Evolutionary conservation across 768 basidiomycete genomes (phyloP).

Genomic region (Collybia nuda): DNA sequence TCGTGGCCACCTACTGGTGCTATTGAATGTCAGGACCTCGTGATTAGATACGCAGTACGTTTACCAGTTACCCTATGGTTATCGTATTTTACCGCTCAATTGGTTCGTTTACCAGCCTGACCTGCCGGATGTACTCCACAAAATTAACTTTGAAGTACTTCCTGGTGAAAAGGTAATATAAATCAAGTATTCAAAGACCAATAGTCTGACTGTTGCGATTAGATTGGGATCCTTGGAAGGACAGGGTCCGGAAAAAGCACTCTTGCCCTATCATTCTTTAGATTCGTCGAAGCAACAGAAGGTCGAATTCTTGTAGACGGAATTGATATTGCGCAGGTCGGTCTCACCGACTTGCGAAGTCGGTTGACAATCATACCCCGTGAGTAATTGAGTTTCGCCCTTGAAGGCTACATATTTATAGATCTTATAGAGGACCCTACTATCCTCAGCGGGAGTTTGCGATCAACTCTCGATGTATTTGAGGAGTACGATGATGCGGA

Average conservation of each 20-base stretch:
- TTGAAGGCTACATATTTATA: not conserved
- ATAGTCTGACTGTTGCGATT: not conserved
- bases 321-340: conserved; percentile 77
- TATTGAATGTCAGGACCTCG: conserved; percentile 71
- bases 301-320: conserved; percentile 77
- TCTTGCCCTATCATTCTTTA: conserved; percentile 75
- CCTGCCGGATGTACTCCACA: conserved; percentile 82
- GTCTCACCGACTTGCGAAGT: conserved; percentile 79
- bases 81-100: not conserved
- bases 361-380: conserved; percentile 70
- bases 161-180: conserved; percentile 72
- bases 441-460: conserved; percentile 79
- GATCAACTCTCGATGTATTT: conserved; percentile 84
- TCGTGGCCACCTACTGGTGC: conserved; percentile 77
- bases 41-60: conserved; percentile 77
- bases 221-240: conserved; percentile 72
- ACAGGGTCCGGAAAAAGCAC: conserved; percentile 83
- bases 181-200: not conserved
- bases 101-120: conserved; percentile 56
- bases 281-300: conserved; percentile 83
- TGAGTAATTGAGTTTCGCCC: conserved; percentile 27
- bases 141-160: conserved; percentile 68
- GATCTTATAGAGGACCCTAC: conserved; percentile 75
- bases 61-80: not conserved
- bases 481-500: conserved; percentile 82